Evolutionary conservation across 2,329 filamentous ascomycete species (phyloP), one percentile per base, ranked within the genome.

Genomic region (Blastomyces gilchristii): DNA sequence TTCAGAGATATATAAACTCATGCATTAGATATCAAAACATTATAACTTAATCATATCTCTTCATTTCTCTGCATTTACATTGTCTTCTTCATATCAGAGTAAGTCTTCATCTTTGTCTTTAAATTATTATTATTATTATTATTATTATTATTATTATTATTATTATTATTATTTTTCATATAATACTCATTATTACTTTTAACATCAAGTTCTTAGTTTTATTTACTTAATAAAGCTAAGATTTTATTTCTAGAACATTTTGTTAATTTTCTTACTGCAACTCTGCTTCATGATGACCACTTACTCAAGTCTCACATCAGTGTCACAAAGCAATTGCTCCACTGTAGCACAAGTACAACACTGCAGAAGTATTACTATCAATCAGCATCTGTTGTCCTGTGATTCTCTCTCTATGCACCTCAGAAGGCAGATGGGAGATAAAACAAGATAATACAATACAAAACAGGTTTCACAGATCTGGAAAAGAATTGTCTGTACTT

Each of bases 271-370:
- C 25, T 54, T 22, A 50, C 18, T 14, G 49, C 6, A 18, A 8
- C 8, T 28, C n/a, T 50, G 47, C n/a, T 25, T 25, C 16, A 22
- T 12, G 47, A 9, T 18, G 8, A 25, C 56, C 12, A 61, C 63
- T 74, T 76, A 89, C 82, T 96, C 91, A 73, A 96, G 94, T 82
- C 96, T 91, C 31, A 96, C 86, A 65, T 91, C 87, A 52, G 91
- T 91, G 63, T 87, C 86, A 82, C 92, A 91, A 65, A 91, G 91
- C 67, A 96, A 83, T 70, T 89, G 86, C 82, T 94, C 92, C 67
- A 95, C 92, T 5, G 91, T 91, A 62, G 96, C 90, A 74, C 91
- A 96, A 78, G 87, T 91, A 69, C 90, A 84, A 90, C 88, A 25
- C 61, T 59, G 43, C 16, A 28, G n/a, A 28, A 60, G n/a, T 11